Conservation (phyloP, 257 asterid species). For the Capsicum chinense region DNA sequence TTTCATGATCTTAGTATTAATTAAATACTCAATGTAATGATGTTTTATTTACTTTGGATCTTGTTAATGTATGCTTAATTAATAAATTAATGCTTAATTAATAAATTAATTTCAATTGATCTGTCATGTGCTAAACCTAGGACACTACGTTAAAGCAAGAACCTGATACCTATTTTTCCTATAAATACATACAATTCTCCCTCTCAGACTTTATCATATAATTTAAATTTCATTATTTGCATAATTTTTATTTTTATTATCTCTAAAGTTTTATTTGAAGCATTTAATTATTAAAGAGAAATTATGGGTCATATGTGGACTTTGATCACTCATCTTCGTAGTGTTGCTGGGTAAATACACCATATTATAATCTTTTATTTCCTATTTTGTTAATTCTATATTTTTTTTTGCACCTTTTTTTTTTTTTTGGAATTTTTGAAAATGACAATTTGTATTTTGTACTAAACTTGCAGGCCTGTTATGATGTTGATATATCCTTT, state of each 20-base stretch:
- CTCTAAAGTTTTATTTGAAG: neutral
- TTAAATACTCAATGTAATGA: conserved; percentile 17
- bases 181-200: neutral
- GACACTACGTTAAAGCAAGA: conserved; percentile 26
- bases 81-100: neutral
- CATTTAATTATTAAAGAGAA: neutral
- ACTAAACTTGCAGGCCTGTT: conserved; percentile 44
- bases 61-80: neutral
- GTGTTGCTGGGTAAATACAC: conserved; percentile 42
- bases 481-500: conserved; percentile 50
- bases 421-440: neutral
- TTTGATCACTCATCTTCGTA: conserved; percentile 42
- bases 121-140: conserved; percentile 30
- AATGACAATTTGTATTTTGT: conserved; percentile 4
- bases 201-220: neutral
- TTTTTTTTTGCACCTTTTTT: neutral
- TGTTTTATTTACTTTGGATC: conserved; percentile 11
- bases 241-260: neutral
- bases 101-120: conserved; percentile 15
- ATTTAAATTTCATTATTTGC: neutral
- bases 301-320: conserved; percentile 48
- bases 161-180: conserved; percentile 17
- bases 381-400: neutral
- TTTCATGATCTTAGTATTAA: neutral
- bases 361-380: neutral